phyloP scores from a whole-genome alignment of 2,329 filamentous ascomycete species.

The Aspergillus phoenicis region DNA sequence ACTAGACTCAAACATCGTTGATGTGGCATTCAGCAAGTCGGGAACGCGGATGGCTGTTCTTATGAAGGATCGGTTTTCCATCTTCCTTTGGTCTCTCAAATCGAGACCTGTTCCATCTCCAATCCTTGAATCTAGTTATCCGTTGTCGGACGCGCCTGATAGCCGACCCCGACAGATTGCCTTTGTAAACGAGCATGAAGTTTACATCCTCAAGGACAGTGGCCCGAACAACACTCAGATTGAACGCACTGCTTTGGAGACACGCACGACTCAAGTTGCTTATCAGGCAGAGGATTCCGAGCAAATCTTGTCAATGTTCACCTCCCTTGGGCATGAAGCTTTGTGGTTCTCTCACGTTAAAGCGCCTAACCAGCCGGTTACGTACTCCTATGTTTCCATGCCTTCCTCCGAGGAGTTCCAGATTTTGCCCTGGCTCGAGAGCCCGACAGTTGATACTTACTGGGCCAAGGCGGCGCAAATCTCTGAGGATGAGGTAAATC shows the following conservation, averaged over 20 bases:
- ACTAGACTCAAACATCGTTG: constrained; percentile 65
- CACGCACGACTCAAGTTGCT: constrained; percentile 32
- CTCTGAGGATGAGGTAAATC: constrained; percentile 44
- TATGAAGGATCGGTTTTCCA: constrained; percentile 64
- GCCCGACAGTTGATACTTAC: constrained; percentile 39
- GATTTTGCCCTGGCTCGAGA: constrained; percentile 32
- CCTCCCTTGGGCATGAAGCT: constrained; percentile 36
- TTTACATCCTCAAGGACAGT: constrained; percentile 46
- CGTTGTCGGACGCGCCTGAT: constrained; percentile 31
- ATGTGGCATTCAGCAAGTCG: constrained; percentile 71
- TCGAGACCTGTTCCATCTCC: constrained; percentile 39
- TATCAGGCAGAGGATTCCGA: constrained; percentile 37
- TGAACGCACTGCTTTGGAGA: constrained; percentile 39
- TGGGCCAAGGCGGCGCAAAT: constrained; percentile 42
- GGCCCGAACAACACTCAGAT: constrained; percentile 34
- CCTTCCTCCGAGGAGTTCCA: constrained; percentile 21
- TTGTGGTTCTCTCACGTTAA: constrained; percentile 42
- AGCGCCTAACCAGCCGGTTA: constrained; percentile 28
- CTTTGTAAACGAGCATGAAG: constrained; percentile 47
- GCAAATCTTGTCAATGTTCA: constrained; percentile 41
- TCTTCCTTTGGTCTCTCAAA: constrained; percentile 70
- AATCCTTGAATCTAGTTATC: constrained; percentile 42
- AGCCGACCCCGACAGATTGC: constrained; percentile 50
- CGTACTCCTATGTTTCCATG: constrained; percentile 36
- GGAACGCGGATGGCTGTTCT: constrained; percentile 72